Evolutionary conservation across 164 flowering plant species (phyloP).

Genomic region (Protea cynaroides): DNA sequence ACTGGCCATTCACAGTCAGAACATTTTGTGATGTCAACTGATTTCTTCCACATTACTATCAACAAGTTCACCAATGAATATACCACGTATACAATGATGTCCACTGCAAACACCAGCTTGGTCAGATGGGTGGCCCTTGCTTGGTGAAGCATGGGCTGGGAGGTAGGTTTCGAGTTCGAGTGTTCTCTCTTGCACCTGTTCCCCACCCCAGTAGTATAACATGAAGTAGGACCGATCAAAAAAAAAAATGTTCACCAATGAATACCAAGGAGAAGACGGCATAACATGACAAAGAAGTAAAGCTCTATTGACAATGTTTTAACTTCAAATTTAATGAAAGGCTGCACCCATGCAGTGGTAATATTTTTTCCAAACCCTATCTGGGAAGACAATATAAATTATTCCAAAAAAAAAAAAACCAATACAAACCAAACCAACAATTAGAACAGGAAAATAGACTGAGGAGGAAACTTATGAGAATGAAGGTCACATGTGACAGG

Average conservation of each 20-base stretch:
- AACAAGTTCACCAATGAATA: neutral
- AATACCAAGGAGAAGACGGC: neutral
- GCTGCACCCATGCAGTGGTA: neutral
- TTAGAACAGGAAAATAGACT: neutral
- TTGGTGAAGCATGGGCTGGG: too few species aligned
- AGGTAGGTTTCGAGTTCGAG: too few species aligned
- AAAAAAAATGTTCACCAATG: neutral
- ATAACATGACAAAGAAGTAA: neutral
- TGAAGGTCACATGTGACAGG: conserved; percentile 67
- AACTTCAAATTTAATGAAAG: neutral
- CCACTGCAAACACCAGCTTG: too few species aligned
- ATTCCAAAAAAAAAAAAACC: neutral
- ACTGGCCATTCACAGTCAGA: neutral
- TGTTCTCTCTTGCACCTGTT: too few species aligned
- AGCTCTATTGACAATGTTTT: neutral
- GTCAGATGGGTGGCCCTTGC: too few species aligned
- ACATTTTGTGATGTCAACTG: too few species aligned
- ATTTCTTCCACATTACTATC: too few species aligned
- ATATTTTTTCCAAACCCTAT: neutral
- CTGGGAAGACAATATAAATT: neutral
- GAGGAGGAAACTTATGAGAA: conserved; percentile 1
- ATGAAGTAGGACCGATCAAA: too few species aligned
- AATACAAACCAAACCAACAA: neutral
- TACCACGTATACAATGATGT: too few species aligned
- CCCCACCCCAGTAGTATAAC: too few species aligned